phyloP scores from a whole-genome alignment of 192 early-diverging fungal species.

The Umbelopsis vinacea region DNA sequence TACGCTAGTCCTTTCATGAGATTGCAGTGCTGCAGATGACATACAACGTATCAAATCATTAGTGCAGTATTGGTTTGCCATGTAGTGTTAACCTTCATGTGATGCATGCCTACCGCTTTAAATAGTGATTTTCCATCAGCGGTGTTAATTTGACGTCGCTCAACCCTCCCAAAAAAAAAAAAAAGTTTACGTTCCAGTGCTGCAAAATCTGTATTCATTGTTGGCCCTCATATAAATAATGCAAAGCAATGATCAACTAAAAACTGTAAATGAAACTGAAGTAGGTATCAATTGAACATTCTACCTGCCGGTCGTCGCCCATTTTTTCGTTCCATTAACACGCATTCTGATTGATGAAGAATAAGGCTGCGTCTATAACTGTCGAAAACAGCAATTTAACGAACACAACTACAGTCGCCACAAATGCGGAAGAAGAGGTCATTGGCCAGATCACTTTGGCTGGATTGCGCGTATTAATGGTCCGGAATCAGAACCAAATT shows the following conservation, averaged over 20 bases:
- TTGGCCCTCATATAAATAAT: background rate
- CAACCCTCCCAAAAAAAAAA: too few species aligned
- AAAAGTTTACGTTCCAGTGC: too few species aligned
- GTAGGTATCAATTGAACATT: background rate
- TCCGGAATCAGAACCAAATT: constrained; percentile 50
- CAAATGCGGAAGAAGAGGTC: constrained; percentile 27
- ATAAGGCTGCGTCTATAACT: background rate
- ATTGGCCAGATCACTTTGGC: constrained; percentile 33
- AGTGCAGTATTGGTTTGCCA: too few species aligned
- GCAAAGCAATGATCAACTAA: constrained; percentile 4
- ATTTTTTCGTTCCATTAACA: background rate
- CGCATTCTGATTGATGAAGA: background rate
- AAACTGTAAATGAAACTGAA: background rate
- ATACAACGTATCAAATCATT: too few species aligned
- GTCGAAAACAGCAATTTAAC: background rate
- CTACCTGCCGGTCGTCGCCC: background rate
- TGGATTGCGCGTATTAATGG: constrained; percentile 37
- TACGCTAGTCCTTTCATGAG: too few species aligned
- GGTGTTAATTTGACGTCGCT: too few species aligned
- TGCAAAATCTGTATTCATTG: too few species aligned
- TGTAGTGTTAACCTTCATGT: too few species aligned
- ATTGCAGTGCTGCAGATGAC: too few species aligned
- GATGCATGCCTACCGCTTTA: too few species aligned
- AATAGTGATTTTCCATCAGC: too few species aligned
- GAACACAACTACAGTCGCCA: background rate